A percentile compares a stretch with the other conserved stretches of the same genome.
Evolutionary conservation across 2,329 filamentous ascomycete genomes (phyloP).

Genomic region (Phialocephala subalpina): DNA sequence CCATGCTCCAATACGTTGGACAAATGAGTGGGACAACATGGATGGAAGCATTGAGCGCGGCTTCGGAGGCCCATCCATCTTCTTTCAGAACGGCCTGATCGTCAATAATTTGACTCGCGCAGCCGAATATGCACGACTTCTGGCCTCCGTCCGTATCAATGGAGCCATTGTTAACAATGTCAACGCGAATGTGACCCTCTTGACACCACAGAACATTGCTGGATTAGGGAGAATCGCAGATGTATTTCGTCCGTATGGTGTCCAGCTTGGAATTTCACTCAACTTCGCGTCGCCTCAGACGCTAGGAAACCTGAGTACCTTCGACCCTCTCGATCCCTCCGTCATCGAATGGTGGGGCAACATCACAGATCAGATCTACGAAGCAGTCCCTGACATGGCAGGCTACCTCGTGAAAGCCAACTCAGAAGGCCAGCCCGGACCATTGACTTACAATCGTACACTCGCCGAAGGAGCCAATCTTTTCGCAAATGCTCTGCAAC

Average conservation of each 20-base stretch:
- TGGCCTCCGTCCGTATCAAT: conserved; percentile 73
- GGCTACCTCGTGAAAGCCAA: conserved; percentile 77
- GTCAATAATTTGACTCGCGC: conserved; percentile 67
- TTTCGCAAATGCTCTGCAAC: conserved; percentile 66
- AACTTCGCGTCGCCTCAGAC: conserved; percentile 72
- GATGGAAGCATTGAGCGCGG: conserved; percentile 73
- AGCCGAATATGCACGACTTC: conserved; percentile 68
- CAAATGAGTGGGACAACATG: conserved; percentile 79
- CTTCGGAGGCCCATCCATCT: conserved; percentile 73
- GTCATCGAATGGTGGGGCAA: conserved; percentile 71
- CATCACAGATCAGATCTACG: conserved; percentile 66
- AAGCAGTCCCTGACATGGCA: conserved; percentile 69
- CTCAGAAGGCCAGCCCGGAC: conserved; percentile 76
- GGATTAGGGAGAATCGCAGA: conserved; percentile 70
- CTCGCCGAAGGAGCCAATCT: conserved; percentile 73
- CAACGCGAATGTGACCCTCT: conserved; percentile 68
- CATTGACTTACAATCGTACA: conserved; percentile 73
- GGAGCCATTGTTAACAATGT: conserved; percentile 76
- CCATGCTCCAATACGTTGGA: conserved; percentile 70
- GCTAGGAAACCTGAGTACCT: conserved; percentile 64
- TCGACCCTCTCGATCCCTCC: conserved; percentile 66
- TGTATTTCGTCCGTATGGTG: conserved; percentile 71
- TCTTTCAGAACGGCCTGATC: conserved; percentile 66
- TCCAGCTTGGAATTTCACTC: conserved; percentile 70
- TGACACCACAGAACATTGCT: conserved; percentile 64